These are phyloP conservation scores for Mortierella sp. DNA, from an alignment of 371 early-diverging fungal genomes.

Conservation along the genomic window DNA sequence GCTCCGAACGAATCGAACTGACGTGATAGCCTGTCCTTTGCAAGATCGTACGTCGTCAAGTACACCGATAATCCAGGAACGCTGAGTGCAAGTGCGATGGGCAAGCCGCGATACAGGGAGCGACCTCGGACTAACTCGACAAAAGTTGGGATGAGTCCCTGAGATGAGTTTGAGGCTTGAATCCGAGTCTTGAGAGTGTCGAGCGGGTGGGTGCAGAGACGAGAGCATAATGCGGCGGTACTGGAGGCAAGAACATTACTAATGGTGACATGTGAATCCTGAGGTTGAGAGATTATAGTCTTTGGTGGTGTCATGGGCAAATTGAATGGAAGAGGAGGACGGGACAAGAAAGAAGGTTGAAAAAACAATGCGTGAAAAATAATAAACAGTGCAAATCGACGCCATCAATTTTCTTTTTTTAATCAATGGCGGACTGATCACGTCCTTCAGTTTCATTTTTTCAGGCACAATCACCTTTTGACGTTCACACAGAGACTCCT, in stretches of 20 bases:
- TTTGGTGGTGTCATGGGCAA: neutral
- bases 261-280: conserved; percentile 2
- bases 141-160: conserved; percentile 34
- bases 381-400: neutral
- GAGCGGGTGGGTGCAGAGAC: conserved; percentile 78
- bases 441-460: neutral
- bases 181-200: conserved; percentile 87
- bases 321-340: neutral
- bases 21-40: conserved; percentile 64
- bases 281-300: neutral
- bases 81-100: conserved; percentile 77
- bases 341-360: neutral
- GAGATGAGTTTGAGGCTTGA: conserved; percentile 63
- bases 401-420: neutral
- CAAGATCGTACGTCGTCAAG: conserved; percentile 78
- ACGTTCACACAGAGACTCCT: too few relatives aligned
- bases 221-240: conserved; percentile 68
- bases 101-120: conserved; percentile 74
- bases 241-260: conserved; percentile 69
- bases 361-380: neutral
- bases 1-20: conserved; percentile 16
- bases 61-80: conserved; percentile 85
- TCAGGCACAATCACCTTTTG: neutral
- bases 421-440: neutral
- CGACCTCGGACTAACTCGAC: conserved; percentile 28